phyloP scores from a whole-genome alignment of 1,284 basidiomycete genomes.

The Trichosporon sp. region DNA sequence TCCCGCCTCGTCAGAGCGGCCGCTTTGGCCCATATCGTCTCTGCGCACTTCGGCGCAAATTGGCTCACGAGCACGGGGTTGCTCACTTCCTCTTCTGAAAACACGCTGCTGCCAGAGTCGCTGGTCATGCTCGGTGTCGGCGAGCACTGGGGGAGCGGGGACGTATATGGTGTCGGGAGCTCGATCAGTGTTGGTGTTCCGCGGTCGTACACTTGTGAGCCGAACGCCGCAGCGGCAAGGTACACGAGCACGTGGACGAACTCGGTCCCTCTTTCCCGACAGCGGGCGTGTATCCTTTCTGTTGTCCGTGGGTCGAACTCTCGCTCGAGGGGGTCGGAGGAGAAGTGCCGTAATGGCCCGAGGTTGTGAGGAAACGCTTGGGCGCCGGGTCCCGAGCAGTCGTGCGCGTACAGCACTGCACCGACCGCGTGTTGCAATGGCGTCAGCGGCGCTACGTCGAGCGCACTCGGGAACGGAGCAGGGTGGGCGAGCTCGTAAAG shows the following conservation, averaged over 20 bases:
- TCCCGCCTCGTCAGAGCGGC: neutral
- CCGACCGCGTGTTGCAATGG: constrained; percentile 2
- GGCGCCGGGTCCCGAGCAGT: neutral
- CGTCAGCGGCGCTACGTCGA: neutral
- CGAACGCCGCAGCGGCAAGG: constrained; percentile 6
- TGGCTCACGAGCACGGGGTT: neutral
- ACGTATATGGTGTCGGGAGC: neutral
- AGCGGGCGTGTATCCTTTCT: neutral
- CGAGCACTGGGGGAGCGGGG: neutral
- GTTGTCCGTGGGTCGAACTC: neutral
- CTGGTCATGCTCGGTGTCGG: neutral
- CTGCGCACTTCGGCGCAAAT: neutral
- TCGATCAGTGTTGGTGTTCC: neutral
- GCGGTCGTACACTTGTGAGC: neutral
- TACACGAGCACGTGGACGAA: constrained; percentile 15
- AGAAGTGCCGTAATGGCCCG: neutral
- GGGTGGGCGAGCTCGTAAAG: constrained; percentile 9
- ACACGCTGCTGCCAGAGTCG: neutral
- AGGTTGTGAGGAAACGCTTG: neutral
- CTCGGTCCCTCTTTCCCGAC: neutral
- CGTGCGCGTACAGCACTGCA: neutral
- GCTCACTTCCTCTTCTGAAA: neutral
- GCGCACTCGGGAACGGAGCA: neutral
- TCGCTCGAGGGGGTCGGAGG: neutral
- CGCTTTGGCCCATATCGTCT: constrained; percentile 1